Evolutionary conservation across 164 flowering plant genomes (phyloP).

Genomic region (Malania oleifera): DNA sequence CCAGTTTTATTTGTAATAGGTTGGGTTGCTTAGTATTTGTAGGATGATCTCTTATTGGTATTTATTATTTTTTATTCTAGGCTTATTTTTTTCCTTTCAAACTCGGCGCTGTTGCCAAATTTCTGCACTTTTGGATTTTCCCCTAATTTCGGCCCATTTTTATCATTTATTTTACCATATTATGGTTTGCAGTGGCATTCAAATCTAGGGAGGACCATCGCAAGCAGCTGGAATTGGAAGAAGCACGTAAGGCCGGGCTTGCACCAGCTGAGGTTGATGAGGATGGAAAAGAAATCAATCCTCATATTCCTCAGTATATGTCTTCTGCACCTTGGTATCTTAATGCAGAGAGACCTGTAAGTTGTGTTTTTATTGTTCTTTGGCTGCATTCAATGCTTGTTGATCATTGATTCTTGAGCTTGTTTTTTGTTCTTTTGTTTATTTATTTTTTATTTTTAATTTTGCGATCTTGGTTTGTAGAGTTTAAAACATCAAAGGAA

Average conservation of each 20-base stretch:
- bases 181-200: slow-evolving; percentile 6
- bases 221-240: slow-evolving; percentile 8
- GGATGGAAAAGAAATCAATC: slow-evolving; percentile 8
- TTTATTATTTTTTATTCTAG: no score
- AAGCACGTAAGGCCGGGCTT: slow-evolving; percentile 7
- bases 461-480: not conserved
- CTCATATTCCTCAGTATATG: slow-evolving; percentile 7
- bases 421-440: not conserved
- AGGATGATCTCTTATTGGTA: no score
- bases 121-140: no score
- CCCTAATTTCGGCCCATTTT: no score
- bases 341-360: slow-evolving; percentile 5
- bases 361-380: not conserved
- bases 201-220: slow-evolving; percentile 8
- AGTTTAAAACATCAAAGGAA: slow-evolving; percentile 7
- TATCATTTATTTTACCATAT: no score
- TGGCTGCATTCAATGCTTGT: no score
- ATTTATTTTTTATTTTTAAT: not conserved
- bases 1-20: no score
- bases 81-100: no score
- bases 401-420: no score
- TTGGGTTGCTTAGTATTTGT: no score
- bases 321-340: slow-evolving; percentile 8
- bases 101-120: no score
- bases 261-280: slow-evolving; percentile 9